These are phyloP conservation scores for Euphorbia pulcherrima DNA, from an alignment of 345 rosid species.

Conservation along the genomic window DNA sequence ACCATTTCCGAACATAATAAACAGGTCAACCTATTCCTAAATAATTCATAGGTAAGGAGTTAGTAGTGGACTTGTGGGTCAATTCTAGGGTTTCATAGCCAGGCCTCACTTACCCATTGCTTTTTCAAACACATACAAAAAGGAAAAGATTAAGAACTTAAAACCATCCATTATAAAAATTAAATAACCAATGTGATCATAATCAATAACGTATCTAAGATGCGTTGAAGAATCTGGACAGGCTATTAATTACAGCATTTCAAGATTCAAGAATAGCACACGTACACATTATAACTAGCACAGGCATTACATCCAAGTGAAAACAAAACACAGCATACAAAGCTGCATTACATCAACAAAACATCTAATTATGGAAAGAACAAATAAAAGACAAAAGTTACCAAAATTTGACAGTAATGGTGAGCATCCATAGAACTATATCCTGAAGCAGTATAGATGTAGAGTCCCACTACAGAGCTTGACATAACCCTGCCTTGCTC, in stretches of 20 bases:
- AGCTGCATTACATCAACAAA: background rate
- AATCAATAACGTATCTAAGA: no score
- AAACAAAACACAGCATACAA: background rate
- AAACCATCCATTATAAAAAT: no score
- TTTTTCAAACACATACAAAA: no score
- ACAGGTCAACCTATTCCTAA: no score
- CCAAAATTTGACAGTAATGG: background rate
- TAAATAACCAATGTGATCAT: no score
- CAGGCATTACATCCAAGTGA: background rate
- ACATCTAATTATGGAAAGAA: background rate
- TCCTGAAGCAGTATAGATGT: background rate
- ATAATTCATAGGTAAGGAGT: no score
- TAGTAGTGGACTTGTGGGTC: no score
- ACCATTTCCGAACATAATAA: no score
- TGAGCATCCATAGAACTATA: background rate
- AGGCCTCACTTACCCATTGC: no score
- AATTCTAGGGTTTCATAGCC: no score
- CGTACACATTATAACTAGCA: background rate
- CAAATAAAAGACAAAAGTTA: background rate
- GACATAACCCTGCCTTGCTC: background rate
- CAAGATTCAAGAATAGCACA: background rate
- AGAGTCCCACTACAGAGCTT: background rate
- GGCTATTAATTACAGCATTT: background rate
- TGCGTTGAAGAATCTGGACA: no score
- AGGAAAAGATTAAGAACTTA: no score